These are phyloP conservation scores for Phycomyces blakesleeanus DNA, from an alignment of 192 early-diverging fungal genomes.

Conservation along the genomic window DNA sequence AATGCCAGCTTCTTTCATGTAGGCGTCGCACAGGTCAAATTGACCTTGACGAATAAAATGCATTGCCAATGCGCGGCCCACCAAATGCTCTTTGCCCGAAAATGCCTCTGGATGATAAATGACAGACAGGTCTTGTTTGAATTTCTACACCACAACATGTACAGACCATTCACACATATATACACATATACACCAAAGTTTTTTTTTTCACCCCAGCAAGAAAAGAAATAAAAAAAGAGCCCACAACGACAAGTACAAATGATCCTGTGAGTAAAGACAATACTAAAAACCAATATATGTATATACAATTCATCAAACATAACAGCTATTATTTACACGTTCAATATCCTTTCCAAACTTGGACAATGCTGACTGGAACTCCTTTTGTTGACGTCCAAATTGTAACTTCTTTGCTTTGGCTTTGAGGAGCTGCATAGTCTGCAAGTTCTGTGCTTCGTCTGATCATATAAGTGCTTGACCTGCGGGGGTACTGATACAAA, in stretches of 20 bases:
- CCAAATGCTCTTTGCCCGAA: conserved; percentile 59
- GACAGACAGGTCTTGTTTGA: conserved; percentile 60
- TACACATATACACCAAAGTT: no score
- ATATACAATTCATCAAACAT: no score
- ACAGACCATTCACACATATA: no score
- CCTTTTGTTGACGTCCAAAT: conserved; percentile 55
- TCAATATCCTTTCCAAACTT: conserved; percentile 77
- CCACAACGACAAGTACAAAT: no score
- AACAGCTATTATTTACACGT: no score
- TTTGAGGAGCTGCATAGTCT: conserved; percentile 1
- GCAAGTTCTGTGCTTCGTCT: conserved; percentile 16
- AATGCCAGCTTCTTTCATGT: conserved; percentile 42
- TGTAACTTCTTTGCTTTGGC: conserved; percentile 17
- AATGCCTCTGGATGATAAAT: conserved; percentile 72
- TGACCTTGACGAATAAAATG: conserved; percentile 88
- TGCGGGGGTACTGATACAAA: neutral
- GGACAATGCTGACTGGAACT: conserved; percentile 54
- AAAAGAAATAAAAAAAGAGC: conserved; percentile 9
- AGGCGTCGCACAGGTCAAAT: conserved; percentile 73
- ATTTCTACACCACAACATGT: conserved; percentile 47
- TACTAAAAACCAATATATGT: no score
- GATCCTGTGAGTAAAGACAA: no score
- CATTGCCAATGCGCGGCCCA: conserved; percentile 60
- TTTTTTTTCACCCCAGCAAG: no score
- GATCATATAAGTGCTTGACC: neutral